Evolutionary conservation across 2,329 filamentous ascomycete genomes (phyloP), one percentile per base, ranked within the genome.

Genomic region (Rachicladosporium sp.): DNA sequence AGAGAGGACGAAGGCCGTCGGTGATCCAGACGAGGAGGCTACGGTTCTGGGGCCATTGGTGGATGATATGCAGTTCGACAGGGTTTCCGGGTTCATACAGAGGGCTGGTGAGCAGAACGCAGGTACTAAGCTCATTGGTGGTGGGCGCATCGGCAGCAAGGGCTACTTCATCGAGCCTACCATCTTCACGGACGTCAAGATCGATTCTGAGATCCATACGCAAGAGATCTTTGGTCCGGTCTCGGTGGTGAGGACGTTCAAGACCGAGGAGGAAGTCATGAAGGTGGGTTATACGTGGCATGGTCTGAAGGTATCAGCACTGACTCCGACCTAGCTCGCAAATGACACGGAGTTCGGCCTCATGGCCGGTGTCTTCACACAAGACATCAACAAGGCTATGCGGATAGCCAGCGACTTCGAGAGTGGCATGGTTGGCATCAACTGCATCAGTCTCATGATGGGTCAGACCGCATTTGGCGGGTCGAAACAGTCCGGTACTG

Each of bases 271-370:
- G 5, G 63, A 65, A 10, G 62, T 54, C 2, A 52, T 65, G 7
- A 15, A 11, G 31, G 31, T 12, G 7, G 6, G 23, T 27, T 8
- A 10, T 87, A 79, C 58, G 61, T 70, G 46, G 43, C 29, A 33
- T 47, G 29, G 15, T 29, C 42, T 2, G 32, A 40, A 23, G 47
- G 44, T 12, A 44, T 30, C 31, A 48, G 42, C 35, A 43, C 50
- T 12, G 48, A 50, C 19, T 49, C 51, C 2, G 3, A 51, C 56
- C 23, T 43, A 49, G 9, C 43, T 58, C 32, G 46, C 52, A 10
- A 53, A 59, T 54, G 80, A 88, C 49, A 84, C 80, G 1, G 80
- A 84, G 33, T 89, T 86, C 54, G 84, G 83, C 3, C 68, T 91
- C 9, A 44, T 45, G 10, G 70, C 76, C 3, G 72, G 82, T 0